Base-by-base conservation (phyloP, 2,329 filamentous ascomycete genomes). In the Talaromyces albobiverticillius region DNA sequence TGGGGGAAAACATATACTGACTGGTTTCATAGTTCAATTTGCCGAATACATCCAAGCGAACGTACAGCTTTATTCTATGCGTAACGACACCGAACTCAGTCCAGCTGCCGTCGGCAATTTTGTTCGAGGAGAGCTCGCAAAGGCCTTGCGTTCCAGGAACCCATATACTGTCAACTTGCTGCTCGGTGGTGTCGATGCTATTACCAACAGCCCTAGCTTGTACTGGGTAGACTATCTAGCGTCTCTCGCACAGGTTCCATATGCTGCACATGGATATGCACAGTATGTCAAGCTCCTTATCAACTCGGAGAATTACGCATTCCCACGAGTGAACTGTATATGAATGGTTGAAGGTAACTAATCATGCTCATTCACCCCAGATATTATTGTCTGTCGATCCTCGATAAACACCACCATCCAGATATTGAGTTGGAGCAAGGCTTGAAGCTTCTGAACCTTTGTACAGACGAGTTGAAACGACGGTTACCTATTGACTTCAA, bases 21-120 rank as follows among this genome's bases (percentile, higher is more conserved):
- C 51, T 52, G 50, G 31, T n/a, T n/a, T n/a, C n/a, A n/a, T n/a
- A 96, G 92, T 97, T 59, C 93, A 99, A 86, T 99, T 99, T 74
- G 90, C 95, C 72, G 94, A 99, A 79, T 99, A 93, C 79, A 95
- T 99, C 73, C 92, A 97, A 83, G 92, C 93, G 71, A 99, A 99
- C 75, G 87, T 94, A 60, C 90, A 96, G 77, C 88, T 99, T 70
- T 99, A 99, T 79, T 91, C 89, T 63, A 99, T 97, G 92, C 90
- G 95, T 70, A 97, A 97, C 73, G 89, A 91, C 75, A 88, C 88
- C 69, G 90, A 96, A 67, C 85, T 99, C 58, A 90, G 90, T 42
- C 93, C 94, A 9, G 86, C 87, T 32, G 94, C 90, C 36, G 86
- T 96, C 53, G 90, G 92, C 59, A 86, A 90, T 78, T 99, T 96